Percentiles rank a stretch among this genome's conserved stretches.
Conservation (phyloP, 305 asterid genomes). For the Rubia peregrina region DNA sequence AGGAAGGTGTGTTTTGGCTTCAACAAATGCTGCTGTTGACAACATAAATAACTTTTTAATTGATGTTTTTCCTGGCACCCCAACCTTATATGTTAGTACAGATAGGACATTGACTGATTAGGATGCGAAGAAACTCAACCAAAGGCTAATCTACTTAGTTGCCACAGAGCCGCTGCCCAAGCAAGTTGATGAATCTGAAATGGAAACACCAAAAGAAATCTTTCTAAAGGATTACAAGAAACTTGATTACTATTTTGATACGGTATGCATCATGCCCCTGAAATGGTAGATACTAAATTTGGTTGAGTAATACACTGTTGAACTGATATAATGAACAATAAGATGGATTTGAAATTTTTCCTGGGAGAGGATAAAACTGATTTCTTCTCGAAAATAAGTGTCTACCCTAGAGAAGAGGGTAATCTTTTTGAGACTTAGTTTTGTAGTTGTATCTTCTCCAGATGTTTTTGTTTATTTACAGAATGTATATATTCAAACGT, state of each 20-base stretch:
- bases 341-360: slow-evolving; percentile 74
- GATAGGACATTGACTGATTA: too few relatives aligned
- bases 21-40: too few relatives aligned
- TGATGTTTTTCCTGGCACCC: too few relatives aligned
- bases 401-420: slow-evolving; percentile 78
- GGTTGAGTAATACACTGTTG: slow-evolving; percentile 1
- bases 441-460: not conserved
- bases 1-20: too few relatives aligned
- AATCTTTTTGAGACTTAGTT: slow-evolving; percentile 15
- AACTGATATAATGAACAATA: slow-evolving; percentile 16
- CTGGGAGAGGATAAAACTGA: slow-evolving; percentile 77
- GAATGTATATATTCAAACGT: too few relatives aligned
- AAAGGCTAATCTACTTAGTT: slow-evolving; percentile 66
- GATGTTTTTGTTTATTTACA: not conserved
- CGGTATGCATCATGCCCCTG: slow-evolving; percentile 26
- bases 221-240: slow-evolving; percentile 88
- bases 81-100: too few relatives aligned
- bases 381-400: slow-evolving; percentile 53
- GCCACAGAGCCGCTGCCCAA: slow-evolving; percentile 59
- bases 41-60: too few relatives aligned
- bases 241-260: slow-evolving; percentile 73
- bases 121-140: slow-evolving; percentile 30
- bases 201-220: slow-evolving; percentile 85
- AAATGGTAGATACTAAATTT: not conserved
- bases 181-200: slow-evolving; percentile 53